These are phyloP conservation scores for Lactarius indigo DNA, from an alignment of 768 basidiomycete genomes.

Conservation along the genomic window DNA sequence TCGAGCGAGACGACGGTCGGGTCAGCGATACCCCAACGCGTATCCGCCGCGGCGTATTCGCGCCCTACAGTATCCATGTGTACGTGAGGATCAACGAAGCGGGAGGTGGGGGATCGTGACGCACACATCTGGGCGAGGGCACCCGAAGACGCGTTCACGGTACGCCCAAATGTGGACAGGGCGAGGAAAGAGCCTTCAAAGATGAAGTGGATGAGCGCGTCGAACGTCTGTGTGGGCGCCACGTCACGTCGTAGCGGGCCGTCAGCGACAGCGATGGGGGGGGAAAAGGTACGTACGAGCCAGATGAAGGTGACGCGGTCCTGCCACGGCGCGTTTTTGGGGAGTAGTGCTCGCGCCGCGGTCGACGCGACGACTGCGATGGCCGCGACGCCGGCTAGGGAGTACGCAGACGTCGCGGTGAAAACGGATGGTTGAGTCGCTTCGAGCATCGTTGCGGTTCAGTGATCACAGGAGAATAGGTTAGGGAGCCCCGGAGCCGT, in stretches of 20 bases:
- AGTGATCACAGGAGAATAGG: background rate
- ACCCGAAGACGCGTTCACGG: constrained; percentile 66
- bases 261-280: background rate
- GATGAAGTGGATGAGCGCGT: constrained; percentile 73
- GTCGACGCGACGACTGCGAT: constrained; percentile 50
- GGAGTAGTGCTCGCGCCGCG: constrained; percentile 54
- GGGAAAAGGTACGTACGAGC: constrained; percentile 48
- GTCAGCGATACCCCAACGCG: constrained; percentile 78
- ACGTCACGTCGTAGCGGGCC: too few species aligned
- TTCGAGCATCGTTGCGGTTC: constrained; percentile 3
- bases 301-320: constrained; percentile 74
- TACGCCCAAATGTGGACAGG: constrained; percentile 68
- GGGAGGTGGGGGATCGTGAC: constrained; percentile 30
- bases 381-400: constrained; percentile 55
- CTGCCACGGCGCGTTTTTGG: constrained; percentile 58
- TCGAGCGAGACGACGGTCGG: constrained; percentile 80
- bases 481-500: background rate
- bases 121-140: constrained; percentile 72
- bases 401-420: constrained; percentile 59
- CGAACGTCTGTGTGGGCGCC: constrained; percentile 55
- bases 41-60: constrained; percentile 77
- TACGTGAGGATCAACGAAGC: background rate
- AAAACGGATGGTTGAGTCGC: constrained; percentile 36
- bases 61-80: constrained; percentile 55
- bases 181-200: constrained; percentile 82